phyloP scores from a whole-genome alignment of 2,329 filamentous ascomycete species.

The Parafenestella ontariensis region DNA sequence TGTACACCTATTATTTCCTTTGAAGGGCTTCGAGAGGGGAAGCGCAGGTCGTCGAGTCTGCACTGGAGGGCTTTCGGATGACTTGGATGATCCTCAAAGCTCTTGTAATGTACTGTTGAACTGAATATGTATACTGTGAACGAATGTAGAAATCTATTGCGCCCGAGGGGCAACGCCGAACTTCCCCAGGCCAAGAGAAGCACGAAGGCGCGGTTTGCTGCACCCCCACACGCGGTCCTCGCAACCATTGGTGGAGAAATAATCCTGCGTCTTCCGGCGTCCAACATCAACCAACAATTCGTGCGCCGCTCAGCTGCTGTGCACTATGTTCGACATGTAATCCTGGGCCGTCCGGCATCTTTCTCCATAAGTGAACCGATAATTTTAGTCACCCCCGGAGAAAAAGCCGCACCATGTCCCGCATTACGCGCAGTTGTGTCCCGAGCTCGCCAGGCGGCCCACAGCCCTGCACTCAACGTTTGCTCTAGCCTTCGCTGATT shows the following conservation, averaged over 20 bases:
- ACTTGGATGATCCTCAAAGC: neutral
- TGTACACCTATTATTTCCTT: neutral
- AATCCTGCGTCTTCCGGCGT: constrained; percentile 15
- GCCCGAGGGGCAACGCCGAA: constrained; percentile 17
- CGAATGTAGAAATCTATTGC: constrained; percentile 7
- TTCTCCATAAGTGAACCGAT: constrained; percentile 31
- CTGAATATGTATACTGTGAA: neutral
- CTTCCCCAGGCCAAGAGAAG: constrained; percentile 44
- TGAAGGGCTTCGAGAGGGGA: neutral
- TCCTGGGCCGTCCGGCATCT: constrained; percentile 28
- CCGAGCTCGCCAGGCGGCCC: constrained; percentile 36
- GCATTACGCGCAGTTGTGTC: constrained; percentile 42
- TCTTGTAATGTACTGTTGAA: constrained; percentile 5
- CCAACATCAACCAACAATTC: constrained; percentile 12
- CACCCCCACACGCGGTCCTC: constrained; percentile 33
- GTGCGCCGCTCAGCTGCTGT: constrained; percentile 15
- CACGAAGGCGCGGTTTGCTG: constrained; percentile 8
- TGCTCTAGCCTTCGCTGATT: constrained; percentile 29
- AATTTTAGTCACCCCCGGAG: constrained; percentile 45
- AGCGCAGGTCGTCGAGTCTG: neutral
- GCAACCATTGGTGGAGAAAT: constrained; percentile 42
- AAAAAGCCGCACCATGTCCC: constrained; percentile 43
- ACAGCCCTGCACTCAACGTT: constrained; percentile 31
- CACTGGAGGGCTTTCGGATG: neutral
- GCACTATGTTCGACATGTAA: constrained; percentile 33